Base-by-base conservation (phyloP, 1,284 basidiomycete species). In the Pseudozyma tsukubaensis region DNA sequence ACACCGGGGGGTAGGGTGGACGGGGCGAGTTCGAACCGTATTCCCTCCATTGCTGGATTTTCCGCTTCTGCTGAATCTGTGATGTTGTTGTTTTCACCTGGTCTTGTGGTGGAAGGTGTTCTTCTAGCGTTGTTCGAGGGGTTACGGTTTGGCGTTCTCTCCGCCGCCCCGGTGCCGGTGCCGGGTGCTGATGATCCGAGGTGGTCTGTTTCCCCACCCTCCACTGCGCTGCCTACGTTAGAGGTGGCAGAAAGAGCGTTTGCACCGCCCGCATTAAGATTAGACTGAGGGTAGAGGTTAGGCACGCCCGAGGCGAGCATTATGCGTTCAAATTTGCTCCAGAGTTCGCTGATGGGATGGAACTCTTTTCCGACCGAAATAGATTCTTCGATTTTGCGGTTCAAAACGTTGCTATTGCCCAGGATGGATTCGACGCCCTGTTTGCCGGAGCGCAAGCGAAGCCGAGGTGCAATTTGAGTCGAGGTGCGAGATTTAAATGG, bases 361-460 rank as follows among this genome's bases (percentile, higher is more conserved):
- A 97, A 96, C 86, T 97, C 95, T 70, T 91, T 91, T 5, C 94
- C 94, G 88, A 97, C 95, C 10, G 92, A 91, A 39, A 93, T 87
- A 0, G 94, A 92, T 83, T 97, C 94, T 85, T 97, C 94, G 4
- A 97, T 87, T 80, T 94, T 94, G 62, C 94, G 90, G 84, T 97
- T 97, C 18, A 95, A 86, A n/a, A 89, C 89, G 82, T 97, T 97
- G 62, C 90, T 91, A n/a, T 91, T 89, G 1, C 91, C 91, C 16
- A 97, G 86, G 6, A 96, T 85, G 65, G 93, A 91, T 81, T 96
- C 94, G 79, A 97, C 94, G n/a, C 91, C 91, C 94, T 97, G 29
- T 8, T 8, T 10, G 42, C 42, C 16, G 16, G 42, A 43, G 18
- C 42, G 18, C 10, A 13, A 19, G 42, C 3, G 13, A n/a, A 14